Evolutionary conservation across 345 rosid species (phyloP).

Genomic region (Sonneratia caseolaris): DNA sequence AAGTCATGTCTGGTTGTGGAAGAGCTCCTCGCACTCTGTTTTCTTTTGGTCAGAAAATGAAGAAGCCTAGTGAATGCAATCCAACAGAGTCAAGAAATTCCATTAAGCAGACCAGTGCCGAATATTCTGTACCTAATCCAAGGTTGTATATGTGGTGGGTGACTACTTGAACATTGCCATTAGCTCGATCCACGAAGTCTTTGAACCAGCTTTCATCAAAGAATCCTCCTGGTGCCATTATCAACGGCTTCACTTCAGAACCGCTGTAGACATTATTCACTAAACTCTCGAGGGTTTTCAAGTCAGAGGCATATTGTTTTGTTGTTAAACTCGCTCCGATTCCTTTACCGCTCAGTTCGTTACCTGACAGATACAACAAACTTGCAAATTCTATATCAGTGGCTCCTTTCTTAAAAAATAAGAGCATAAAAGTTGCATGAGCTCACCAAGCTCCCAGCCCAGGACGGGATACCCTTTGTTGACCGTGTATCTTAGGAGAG

Average conservation of each 20-base stretch:
- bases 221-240: slow-evolving; percentile 47
- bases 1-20: not conserved
- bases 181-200: slow-evolving; percentile 20
- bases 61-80: not conserved
- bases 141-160: slow-evolving; percentile 55
- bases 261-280: slow-evolving; percentile 21
- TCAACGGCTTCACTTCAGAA: slow-evolving; percentile 26
- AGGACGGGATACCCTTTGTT: slow-evolving; percentile 23
- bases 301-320: slow-evolving; percentile 34
- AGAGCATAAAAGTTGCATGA: not conserved
- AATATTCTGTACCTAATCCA: slow-evolving; percentile 26
- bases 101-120: not conserved
- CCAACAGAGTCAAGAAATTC: not conserved
- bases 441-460: slow-evolving; percentile 50
- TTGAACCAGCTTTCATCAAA: slow-evolving; percentile 32
- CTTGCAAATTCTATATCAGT: too few species aligned
- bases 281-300: slow-evolving; percentile 14
- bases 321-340: slow-evolving; percentile 23
- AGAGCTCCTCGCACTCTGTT: too few species aligned
- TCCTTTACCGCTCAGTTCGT: slow-evolving; percentile 42
- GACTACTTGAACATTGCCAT: slow-evolving; percentile 27
- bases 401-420: not conserved
- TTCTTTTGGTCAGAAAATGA: not conserved
- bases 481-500: slow-evolving; percentile 29
- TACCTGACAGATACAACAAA: slow-evolving; percentile 21